phyloP scores from a whole-genome alignment of 176 grass and related monocot species.

The Bothriochloa decipiens region DNA sequence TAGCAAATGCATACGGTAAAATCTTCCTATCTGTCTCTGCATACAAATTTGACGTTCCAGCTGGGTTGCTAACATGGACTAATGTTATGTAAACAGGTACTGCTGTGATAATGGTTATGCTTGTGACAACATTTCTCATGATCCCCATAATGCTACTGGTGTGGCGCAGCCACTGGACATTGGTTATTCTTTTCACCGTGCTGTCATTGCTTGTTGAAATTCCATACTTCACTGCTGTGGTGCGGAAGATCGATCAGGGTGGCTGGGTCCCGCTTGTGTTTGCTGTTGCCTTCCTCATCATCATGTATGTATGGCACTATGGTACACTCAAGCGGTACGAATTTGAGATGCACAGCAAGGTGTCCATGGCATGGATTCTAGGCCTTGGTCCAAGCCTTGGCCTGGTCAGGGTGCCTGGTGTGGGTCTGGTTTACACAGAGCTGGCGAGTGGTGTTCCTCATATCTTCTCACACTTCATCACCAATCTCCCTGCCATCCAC shows the following conservation, averaged over 20 bases:
- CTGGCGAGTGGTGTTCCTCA: conserved; percentile 71
- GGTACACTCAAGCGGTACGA: conserved; percentile 72
- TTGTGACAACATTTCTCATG: conserved; percentile 89
- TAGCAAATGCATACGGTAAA: conserved; percentile 93
- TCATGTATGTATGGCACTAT: conserved; percentile 90
- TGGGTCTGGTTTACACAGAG: conserved; percentile 80
- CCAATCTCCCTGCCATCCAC: conserved; percentile 85
- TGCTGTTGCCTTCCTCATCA: conserved; percentile 51
- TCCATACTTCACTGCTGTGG: conserved; percentile 56
- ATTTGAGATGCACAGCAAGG: conserved; percentile 87
- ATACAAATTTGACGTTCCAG: not conserved
- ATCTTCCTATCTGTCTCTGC: not conserved
- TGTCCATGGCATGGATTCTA: conserved; percentile 85
- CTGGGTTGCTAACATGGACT: conserved; percentile 22
- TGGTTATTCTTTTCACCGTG: conserved; percentile 59
- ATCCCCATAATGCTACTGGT: conserved; percentile 87
- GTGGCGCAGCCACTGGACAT: conserved; percentile 74
- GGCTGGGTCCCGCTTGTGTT: conserved; percentile 78
- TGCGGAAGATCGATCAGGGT: conserved; percentile 77
- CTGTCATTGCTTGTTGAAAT: conserved; percentile 62
- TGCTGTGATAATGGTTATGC: conserved; percentile 94
- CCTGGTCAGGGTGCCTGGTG: conserved; percentile 76
- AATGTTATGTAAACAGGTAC: conserved; percentile 59
- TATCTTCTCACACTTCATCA: conserved; percentile 95
- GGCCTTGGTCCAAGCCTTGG: conserved; percentile 82